Base-by-base conservation (phyloP, 352 stramenopile genomes). In the Phytophthora hybrid region DNA sequence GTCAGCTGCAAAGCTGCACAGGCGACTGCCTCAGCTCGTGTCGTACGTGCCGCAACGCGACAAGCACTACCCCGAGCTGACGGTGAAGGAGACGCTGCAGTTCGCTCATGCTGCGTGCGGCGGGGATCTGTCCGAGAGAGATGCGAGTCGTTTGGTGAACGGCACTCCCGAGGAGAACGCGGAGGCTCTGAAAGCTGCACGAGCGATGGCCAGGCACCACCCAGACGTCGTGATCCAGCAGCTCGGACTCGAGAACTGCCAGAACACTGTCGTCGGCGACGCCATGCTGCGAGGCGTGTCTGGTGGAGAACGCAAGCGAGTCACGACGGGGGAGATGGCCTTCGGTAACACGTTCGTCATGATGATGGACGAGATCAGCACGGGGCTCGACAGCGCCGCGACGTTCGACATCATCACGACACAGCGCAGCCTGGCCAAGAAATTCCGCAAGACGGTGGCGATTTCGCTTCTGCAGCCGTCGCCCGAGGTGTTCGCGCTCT, bases 321-420 rank as follows among this genome's bases (percentile, higher is more conserved):
- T 92, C 47, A 92, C 84, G 14, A 81, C 74, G 0, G 84, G 83
- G 14, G 81, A 92, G 79, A 98, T 98, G 83, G 73, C 92, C 31
- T 84, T 92, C 55, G 76, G 78, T 37, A 69, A 78, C 41, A 78
- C 82, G 68, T 80, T 73, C 26, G 82, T 97, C 93, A 26, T 26
- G 23, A 26, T 26, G 23, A 85, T 84, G 69, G 93, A 98, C 74
- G 87, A 95, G 79, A 95, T 98, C 66, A 94, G 80, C 63, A 98
- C 92, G 32, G 94, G 94, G 4, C 82, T 98, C 13, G 93, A 98
- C 79, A 83, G 80, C 23, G 84, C 90, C 0, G 94, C 91, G 6
- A 95, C 92, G 0, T 97, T 81, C 64, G 93, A 98, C 59, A 98
- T 98, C 68, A 26, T 26, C 23, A 26, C 23, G 23, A 26, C 23